A percentile compares a stretch with the other conserved stretches of the same genome.
Conservation (phyloP, 2,329 filamentous ascomycete species). For the Emergomyces pasteurianus region DNA sequence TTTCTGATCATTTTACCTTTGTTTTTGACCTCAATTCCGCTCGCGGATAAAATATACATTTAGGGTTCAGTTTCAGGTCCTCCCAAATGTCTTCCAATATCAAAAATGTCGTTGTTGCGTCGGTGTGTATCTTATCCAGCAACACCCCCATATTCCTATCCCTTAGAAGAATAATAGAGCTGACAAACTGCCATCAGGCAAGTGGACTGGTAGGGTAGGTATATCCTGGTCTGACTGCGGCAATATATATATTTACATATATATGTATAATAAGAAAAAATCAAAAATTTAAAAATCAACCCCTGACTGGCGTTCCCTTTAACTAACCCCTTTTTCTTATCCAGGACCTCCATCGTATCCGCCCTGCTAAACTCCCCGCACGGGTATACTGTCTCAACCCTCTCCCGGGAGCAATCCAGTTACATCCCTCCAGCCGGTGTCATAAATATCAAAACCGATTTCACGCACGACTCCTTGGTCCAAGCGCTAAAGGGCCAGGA, state of each 20-base stretch:
- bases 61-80: not conserved
- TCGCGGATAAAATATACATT: not conserved
- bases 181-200: not conserved
- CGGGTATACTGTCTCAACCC: slow-evolving; percentile 10
- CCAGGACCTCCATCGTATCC: slow-evolving; percentile 4
- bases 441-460: slow-evolving; percentile 11
- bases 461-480: slow-evolving; percentile 12
- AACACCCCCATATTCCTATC: not conserved
- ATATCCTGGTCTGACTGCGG: not conserved
- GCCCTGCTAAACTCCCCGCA: slow-evolving; percentile 8
- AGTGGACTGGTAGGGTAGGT: slow-evolving; percentile 3
- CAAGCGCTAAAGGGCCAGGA: slow-evolving; percentile 12
- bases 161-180: not conserved
- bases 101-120: slow-evolving; percentile 5
- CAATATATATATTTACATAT: too few species aligned
- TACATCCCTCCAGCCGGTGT: slow-evolving; percentile 7
- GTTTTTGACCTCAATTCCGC: not conserved
- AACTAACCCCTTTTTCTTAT: not conserved
- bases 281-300: not conserved
- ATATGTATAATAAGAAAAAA: too few species aligned
- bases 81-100: not conserved
- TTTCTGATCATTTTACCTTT: not conserved
- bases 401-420: slow-evolving; percentile 9
- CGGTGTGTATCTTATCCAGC: slow-evolving; percentile 1
- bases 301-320: not conserved